Evolutionary conservation across 1,139 yeast species (phyloP).

Genomic region (Chernovozyma aurita): DNA sequence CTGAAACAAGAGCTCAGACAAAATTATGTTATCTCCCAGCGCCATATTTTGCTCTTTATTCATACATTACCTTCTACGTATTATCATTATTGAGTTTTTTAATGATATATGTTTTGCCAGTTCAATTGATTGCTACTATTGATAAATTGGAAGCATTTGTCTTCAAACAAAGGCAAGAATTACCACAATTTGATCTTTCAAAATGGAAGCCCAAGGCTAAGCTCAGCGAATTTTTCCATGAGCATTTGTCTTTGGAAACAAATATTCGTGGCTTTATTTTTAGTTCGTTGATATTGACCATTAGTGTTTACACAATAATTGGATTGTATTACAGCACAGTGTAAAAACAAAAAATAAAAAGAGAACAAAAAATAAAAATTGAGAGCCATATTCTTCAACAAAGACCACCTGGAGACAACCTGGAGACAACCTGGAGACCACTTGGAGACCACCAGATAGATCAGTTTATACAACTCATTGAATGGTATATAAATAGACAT

Average conservation of each 20-base stretch:
- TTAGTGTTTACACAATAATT: neutral
- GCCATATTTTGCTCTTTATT: conserved; percentile 52
- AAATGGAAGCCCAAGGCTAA: neutral
- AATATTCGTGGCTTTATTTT: neutral
- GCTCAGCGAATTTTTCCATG: neutral
- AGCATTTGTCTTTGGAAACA: neutral
- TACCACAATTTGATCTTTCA: neutral
- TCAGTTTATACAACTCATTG: no score
- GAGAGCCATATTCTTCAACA: no score
- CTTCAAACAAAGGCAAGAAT: neutral
- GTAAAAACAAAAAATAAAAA: no score
- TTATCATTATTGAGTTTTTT: conserved; percentile 2
- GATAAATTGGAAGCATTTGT: neutral
- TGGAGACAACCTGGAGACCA: no score
- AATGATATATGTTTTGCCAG: conserved; percentile 1
- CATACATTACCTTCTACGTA: conserved; percentile 25
- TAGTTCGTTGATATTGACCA: neutral
- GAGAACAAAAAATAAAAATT: no score
- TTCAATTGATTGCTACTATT: neutral
- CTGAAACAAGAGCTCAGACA: conserved; percentile 35
- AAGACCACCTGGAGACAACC: no score
- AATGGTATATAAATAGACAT: no score
- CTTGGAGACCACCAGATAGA: no score
- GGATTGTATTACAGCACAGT: neutral
- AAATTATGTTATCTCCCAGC: conserved; percentile 68